A percentile compares a stretch with the other conserved stretches of the same genome.
phyloP scores from a whole-genome alignment of 2,329 filamentous ascomycete genomes.

The Trichoderma oligosporum region DNA sequence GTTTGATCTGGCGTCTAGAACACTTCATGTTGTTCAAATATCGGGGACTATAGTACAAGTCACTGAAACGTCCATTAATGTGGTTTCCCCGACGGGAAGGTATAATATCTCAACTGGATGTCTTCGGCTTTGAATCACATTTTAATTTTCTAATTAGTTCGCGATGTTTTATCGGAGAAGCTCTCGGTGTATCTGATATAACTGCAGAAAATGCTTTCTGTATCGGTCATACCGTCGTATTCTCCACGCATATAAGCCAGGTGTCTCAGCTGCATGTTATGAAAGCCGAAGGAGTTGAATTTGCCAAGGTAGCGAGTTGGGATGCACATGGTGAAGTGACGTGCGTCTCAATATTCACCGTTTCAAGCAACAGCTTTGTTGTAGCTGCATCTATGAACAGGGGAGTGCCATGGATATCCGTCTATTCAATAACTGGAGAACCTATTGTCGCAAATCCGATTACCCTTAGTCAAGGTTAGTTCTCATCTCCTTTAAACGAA shows the following conservation, averaged over 20 bases:
- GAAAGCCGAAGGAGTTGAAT: constrained; percentile 32
- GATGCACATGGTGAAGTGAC: constrained; percentile 47
- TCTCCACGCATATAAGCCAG: constrained; percentile 40
- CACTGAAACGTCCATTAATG: constrained; percentile 46
- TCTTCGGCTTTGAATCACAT: not conserved
- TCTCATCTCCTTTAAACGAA: not conserved
- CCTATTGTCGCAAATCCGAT: constrained; percentile 22
- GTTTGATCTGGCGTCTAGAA: constrained; percentile 53
- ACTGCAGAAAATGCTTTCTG: constrained; percentile 44
- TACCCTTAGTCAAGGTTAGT: constrained; percentile 16
- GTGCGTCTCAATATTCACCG: constrained; percentile 39
- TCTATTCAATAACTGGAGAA: constrained; percentile 30
- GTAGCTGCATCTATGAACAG: constrained; percentile 36
- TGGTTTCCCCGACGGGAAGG: constrained; percentile 38
- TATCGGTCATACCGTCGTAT: constrained; percentile 36
- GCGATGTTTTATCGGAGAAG: constrained; percentile 32
- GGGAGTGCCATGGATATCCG: constrained; percentile 33
- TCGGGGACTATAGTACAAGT: constrained; percentile 48
- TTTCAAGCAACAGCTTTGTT: constrained; percentile 29
- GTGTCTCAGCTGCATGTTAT: constrained; percentile 41
- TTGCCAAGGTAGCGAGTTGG: constrained; percentile 33
- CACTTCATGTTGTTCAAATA: constrained; percentile 44
- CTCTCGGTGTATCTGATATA: constrained; percentile 29
- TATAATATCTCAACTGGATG: constrained; percentile 24
- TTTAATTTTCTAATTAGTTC: constrained; percentile 24